Evolutionary conservation across 805 yeast genomes (phyloP).

Genomic region (Debaryomyces castellii): DNA sequence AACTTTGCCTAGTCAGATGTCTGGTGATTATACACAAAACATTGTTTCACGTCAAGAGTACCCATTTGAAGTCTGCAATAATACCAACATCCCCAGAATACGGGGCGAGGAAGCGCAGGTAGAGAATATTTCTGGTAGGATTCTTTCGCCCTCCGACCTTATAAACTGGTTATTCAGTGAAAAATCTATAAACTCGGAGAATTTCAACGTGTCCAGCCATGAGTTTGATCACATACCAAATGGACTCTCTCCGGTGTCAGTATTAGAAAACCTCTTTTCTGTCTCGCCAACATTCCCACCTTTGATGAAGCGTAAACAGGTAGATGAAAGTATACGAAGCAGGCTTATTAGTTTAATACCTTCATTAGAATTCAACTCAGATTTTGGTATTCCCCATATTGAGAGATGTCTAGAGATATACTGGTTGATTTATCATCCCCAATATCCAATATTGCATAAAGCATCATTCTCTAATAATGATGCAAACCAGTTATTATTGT

Average conservation of each 20-base stretch:
- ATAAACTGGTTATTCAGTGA: neutral
- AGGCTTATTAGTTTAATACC: slow-evolving; percentile 15
- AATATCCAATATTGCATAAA: slow-evolving; percentile 57
- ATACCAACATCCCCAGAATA: neutral
- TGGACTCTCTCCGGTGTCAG: slow-evolving; percentile 17
- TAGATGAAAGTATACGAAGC: slow-evolving; percentile 12
- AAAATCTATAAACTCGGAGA: neutral
- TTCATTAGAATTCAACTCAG: slow-evolving; percentile 11
- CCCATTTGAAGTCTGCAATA: neutral
- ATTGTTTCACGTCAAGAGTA: neutral
- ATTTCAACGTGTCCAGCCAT: neutral
- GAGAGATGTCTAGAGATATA: slow-evolving; percentile 33
- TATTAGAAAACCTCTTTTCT: slow-evolving; percentile 15
- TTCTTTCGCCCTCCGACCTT: neutral
- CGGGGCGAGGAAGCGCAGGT: neutral
- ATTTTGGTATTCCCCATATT: slow-evolving; percentile 15
- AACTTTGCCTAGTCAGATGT: neutral
- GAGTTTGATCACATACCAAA: slow-evolving; percentile 8
- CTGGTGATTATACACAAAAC: neutral
- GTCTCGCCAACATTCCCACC: slow-evolving; percentile 20
- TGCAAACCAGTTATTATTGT: slow-evolving; percentile 48
- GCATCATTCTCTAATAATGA: slow-evolving; percentile 52
- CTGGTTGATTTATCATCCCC: slow-evolving; percentile 60
- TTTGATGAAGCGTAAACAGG: slow-evolving; percentile 10
- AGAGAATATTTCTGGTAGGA: neutral